Percentiles rank a stretch among this genome's conserved stretches.
Evolutionary conservation across 371 early-diverging fungal species (phyloP).

Genomic region (Mucor circinelloides): DNA sequence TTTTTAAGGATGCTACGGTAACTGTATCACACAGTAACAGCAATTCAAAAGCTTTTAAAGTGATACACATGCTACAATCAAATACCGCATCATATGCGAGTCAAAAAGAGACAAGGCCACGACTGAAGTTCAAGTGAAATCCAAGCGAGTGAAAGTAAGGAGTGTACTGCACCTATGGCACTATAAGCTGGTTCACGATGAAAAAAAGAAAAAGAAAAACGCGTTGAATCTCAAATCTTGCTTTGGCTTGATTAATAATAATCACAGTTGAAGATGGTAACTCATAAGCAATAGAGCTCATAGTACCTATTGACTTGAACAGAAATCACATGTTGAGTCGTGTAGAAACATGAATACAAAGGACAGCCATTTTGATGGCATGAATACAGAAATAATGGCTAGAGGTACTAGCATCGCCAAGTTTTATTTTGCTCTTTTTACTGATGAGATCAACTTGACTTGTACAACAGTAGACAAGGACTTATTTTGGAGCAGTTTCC

Average conservation of each 20-base stretch:
- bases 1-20: neutral
- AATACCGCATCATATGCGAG: neutral
- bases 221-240: neutral
- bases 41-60: neutral
- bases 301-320: too few species aligned
- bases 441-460: neutral
- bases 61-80: neutral
- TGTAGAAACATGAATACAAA: neutral
- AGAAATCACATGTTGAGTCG: neutral
- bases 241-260: too few species aligned
- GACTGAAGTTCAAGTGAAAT: neutral
- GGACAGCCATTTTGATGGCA: neutral
- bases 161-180: neutral
- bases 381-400: neutral
- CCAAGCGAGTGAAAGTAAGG: neutral
- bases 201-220: too few species aligned
- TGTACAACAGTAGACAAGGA: neutral
- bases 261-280: too few species aligned
- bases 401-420: neutral
- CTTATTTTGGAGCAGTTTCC: too few species aligned
- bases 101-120: neutral
- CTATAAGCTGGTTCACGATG: neutral
- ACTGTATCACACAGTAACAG: neutral
- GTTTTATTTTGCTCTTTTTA: neutral
- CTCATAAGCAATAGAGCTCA: too few species aligned